Percentiles rank a stretch among this genome's conserved stretches.
Conservation (phyloP, 768 basidiomycete species). For the Panellus pusillus region DNA sequence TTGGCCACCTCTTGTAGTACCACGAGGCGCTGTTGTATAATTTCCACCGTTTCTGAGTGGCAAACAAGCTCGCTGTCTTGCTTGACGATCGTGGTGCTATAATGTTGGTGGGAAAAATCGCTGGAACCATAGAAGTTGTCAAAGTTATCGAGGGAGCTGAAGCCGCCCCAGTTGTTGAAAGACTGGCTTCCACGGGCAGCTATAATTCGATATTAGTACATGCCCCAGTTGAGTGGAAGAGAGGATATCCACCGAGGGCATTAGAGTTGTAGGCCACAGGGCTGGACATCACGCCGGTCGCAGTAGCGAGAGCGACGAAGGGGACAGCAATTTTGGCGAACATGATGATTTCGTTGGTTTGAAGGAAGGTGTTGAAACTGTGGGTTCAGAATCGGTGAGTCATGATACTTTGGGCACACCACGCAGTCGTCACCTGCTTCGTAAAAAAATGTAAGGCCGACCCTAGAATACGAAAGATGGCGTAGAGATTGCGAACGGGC, state of each 20-base stretch:
- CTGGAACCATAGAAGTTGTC: constrained; percentile 46
- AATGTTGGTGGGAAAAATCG: constrained; percentile 42
- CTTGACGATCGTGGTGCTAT: constrained; percentile 34
- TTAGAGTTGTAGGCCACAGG: constrained; percentile 25
- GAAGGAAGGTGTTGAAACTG: constrained; percentile 22
- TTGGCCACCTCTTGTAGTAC: constrained; percentile 51
- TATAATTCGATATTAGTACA: neutral
- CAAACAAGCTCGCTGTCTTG: constrained; percentile 41
- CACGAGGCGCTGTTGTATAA: constrained; percentile 48
- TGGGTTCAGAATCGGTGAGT: neutral
- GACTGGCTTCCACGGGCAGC: constrained; percentile 19
- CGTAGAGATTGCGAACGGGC: constrained; percentile 32
- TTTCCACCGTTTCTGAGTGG: constrained; percentile 35
- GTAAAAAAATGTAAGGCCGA: constrained; percentile 29
- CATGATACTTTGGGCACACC: neutral
- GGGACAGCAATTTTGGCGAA: constrained; percentile 35
- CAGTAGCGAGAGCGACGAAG: constrained; percentile 31
- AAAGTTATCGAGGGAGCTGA: constrained; percentile 31
- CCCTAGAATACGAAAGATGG: constrained; percentile 19
- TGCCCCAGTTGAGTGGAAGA: neutral
- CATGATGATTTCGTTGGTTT: constrained; percentile 31
- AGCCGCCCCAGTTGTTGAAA: constrained; percentile 23
- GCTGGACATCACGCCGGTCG: constrained; percentile 29
- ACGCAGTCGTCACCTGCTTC: constrained; percentile 24
- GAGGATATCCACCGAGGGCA: constrained; percentile 13